Conservation (phyloP, 495 filamentous ascomycete genomes). For the Paragyromitra xinjiangensis region DNA sequence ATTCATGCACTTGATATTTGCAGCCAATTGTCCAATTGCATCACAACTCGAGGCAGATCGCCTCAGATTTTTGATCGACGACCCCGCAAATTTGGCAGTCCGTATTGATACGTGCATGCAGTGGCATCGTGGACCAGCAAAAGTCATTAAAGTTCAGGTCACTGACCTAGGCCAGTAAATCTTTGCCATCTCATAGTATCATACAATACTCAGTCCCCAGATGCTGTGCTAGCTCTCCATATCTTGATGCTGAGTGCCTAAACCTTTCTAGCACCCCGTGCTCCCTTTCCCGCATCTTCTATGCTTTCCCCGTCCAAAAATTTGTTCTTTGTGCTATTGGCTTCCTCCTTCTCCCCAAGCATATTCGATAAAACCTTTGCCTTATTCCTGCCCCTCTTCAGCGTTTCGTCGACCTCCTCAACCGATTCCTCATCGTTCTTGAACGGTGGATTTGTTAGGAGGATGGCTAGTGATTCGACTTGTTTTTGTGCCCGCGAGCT, state of each 20-base stretch:
- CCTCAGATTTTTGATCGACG: neutral
- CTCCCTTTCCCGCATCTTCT: constrained; percentile 53
- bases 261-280: constrained; percentile 32
- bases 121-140: constrained; percentile 1
- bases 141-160: neutral
- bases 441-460: constrained; percentile 55
- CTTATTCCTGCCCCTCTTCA: constrained; percentile 55
- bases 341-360: constrained; percentile 56
- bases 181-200: constrained; percentile 18
- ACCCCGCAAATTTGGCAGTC: constrained; percentile 1
- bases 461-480: constrained; percentile 50
- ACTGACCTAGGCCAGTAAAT: neutral
- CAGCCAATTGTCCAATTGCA: constrained; percentile 19
- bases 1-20: constrained; percentile 12
- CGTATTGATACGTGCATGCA: constrained; percentile 8
- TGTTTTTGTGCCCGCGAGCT: constrained; percentile 55
- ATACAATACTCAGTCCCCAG: constrained; percentile 15
- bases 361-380: constrained; percentile 54
- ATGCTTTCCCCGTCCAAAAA: constrained; percentile 49
- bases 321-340: constrained; percentile 4
- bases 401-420: constrained; percentile 56
- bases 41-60: neutral
- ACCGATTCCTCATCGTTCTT: constrained; percentile 57
- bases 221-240: neutral
- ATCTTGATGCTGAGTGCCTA: neutral